Conservation (phyloP, 2,329 filamentous ascomycete species). For the Aspergillus sp. region DNA sequence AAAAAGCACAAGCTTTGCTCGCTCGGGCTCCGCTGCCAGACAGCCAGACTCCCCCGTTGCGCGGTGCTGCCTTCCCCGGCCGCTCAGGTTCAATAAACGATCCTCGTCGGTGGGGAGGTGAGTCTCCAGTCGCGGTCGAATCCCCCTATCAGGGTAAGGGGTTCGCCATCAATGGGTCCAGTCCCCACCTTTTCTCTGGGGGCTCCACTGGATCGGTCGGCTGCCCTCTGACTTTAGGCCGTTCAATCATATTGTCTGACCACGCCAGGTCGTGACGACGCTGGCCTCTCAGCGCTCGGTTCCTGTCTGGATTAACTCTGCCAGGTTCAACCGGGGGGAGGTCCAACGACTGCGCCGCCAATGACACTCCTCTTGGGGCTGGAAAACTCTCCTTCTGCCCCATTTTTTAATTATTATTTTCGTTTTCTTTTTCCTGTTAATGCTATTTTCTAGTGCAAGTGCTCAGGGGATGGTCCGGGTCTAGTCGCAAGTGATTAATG, state of each 20-base stretch:
- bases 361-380: constrained; percentile 1
- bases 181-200: constrained; percentile 10
- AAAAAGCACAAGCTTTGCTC: constrained; percentile 12
- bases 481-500: neutral
- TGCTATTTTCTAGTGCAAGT: neutral
- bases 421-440: neutral
- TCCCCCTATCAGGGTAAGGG: constrained; percentile 6
- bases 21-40: neutral
- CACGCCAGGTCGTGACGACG: constrained; percentile 10
- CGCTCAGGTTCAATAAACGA: constrained; percentile 9
- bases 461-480: neutral
- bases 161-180: neutral
- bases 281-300: constrained; percentile 6
- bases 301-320: neutral
- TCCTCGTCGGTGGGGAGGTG: constrained; percentile 6
- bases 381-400: neutral
- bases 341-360: constrained; percentile 1
- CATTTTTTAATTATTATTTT: neutral
- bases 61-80: constrained; percentile 9
- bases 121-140: neutral
- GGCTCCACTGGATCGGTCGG: constrained; percentile 17
- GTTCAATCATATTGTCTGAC: constrained; percentile 22
- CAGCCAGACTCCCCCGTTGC: too few species aligned
- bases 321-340: neutral
- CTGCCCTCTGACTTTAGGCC: constrained; percentile 8